A percentile compares a stretch with the other conserved stretches of the same genome.
phyloP scores from a whole-genome alignment of 805 yeast genomes.

The Kazachstania taianensis region DNA sequence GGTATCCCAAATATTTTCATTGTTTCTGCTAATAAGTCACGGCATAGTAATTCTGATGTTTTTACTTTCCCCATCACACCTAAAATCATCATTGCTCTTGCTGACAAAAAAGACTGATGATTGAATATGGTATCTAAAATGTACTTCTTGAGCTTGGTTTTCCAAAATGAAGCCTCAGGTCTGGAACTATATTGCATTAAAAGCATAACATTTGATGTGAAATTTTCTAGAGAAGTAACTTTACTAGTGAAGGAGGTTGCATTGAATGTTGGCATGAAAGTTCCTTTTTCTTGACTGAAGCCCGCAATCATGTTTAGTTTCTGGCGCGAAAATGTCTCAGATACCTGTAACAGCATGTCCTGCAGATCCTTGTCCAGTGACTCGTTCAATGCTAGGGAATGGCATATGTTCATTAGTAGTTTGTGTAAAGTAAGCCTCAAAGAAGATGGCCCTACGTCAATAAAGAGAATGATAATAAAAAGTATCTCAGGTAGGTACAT shows the following conservation, averaged over 20 bases:
- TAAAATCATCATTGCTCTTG: slow-evolving; percentile 52
- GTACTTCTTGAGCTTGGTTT: slow-evolving; percentile 52
- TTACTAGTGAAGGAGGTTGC: slow-evolving; percentile 29
- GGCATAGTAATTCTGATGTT: slow-evolving; percentile 43
- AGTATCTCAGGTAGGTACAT: slow-evolving; percentile 60
- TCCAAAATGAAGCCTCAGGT: slow-evolving; percentile 43
- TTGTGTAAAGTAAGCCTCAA: slow-evolving; percentile 51
- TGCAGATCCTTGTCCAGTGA: slow-evolving; percentile 32
- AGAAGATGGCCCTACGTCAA: slow-evolving; percentile 38
- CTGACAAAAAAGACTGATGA: slow-evolving; percentile 46
- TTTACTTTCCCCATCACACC: slow-evolving; percentile 58
- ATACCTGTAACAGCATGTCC: slow-evolving; percentile 36
- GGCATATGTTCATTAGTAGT: slow-evolving; percentile 55
- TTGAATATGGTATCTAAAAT: slow-evolving; percentile 50
- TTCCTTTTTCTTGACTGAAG: slow-evolving; percentile 41
- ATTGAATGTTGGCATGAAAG: slow-evolving; percentile 24
- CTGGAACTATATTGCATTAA: slow-evolving; percentile 38
- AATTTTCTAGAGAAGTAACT: slow-evolving; percentile 39
- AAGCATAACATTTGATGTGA: slow-evolving; percentile 44
- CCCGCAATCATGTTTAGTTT: slow-evolving; percentile 61
- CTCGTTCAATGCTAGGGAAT: slow-evolving; percentile 53
- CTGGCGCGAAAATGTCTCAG: slow-evolving; percentile 37
- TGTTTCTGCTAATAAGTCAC: slow-evolving; percentile 15
- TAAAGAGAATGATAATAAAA: slow-evolving; percentile 48
- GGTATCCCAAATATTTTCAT: slow-evolving; percentile 28